These are phyloP conservation scores for Penicillium turbatum DNA, from an alignment of 495 filamentous ascomycete genomes.

Conservation along the genomic window DNA sequence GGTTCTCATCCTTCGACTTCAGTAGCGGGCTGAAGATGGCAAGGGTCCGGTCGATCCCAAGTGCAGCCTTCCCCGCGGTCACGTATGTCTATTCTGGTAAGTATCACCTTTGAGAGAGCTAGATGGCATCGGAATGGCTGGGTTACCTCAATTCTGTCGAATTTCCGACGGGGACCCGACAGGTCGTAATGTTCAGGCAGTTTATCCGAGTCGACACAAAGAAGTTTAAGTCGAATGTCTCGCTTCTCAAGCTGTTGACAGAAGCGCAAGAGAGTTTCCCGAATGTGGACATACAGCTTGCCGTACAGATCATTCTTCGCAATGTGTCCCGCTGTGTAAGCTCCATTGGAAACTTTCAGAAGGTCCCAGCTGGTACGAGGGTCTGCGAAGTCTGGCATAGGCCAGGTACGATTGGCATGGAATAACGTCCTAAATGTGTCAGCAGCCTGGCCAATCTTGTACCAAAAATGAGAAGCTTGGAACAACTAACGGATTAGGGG, in stretches of 20 bases:
- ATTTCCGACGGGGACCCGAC: background rate
- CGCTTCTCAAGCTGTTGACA: background rate
- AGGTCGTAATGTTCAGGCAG: background rate
- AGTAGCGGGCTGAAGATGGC: too few species aligned
- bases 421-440: background rate
- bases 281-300: background rate
- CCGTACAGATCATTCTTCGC: background rate
- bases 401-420: background rate
- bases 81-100: too few species aligned
- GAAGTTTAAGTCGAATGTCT: background rate
- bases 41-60: too few species aligned
- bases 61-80: too few species aligned
- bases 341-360: background rate
- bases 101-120: too few species aligned
- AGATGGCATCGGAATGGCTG: background rate
- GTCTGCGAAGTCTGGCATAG: background rate
- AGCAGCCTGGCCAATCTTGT: too few species aligned
- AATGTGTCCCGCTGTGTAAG: background rate
- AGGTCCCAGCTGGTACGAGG: background rate
- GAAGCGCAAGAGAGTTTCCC: background rate
- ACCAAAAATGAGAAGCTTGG: background rate
- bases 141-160: background rate
- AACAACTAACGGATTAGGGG: background rate
- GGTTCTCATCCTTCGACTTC: too few species aligned
- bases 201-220: background rate